phyloP scores from a whole-genome alignment of 2,329 filamentous ascomycete species.

The Penicillium sp. region DNA sequence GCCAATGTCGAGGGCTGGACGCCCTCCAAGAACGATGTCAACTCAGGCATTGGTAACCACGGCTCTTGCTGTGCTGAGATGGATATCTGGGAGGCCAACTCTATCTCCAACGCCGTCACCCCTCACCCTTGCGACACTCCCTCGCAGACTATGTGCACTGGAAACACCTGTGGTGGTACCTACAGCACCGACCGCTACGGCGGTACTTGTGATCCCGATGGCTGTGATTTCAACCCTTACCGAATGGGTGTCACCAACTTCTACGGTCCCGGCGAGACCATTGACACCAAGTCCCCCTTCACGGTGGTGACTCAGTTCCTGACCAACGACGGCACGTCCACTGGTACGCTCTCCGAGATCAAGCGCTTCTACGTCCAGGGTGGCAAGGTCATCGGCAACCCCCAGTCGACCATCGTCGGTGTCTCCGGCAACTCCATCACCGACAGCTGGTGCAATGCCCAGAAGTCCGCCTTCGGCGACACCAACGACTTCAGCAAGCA shows the following conservation, averaged over 20 bases:
- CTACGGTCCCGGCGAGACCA: slow-evolving; percentile 61
- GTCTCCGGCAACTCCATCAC: slow-evolving; percentile 59
- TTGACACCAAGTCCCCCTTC: slow-evolving; percentile 62
- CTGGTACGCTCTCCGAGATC: slow-evolving; percentile 61
- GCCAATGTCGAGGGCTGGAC: slow-evolving; percentile 57
- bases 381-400: slow-evolving; percentile 61
- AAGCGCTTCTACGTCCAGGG: slow-evolving; percentile 67
- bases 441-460: slow-evolving; percentile 57
- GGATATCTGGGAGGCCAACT: slow-evolving; percentile 73
- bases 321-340: slow-evolving; percentile 51
- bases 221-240: slow-evolving; percentile 71
- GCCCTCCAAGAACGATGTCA: slow-evolving; percentile 56
- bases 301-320: slow-evolving; percentile 71
- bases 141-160: slow-evolving; percentile 55
- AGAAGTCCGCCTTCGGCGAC: slow-evolving; percentile 61
- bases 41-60: slow-evolving; percentile 55
- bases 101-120: slow-evolving; percentile 64
- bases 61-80: slow-evolving; percentile 70
- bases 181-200: slow-evolving; percentile 58
- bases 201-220: slow-evolving; percentile 68
- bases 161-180: slow-evolving; percentile 56
- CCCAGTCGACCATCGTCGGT: slow-evolving; percentile 48
- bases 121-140: slow-evolving; percentile 63
- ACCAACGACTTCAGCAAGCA: slow-evolving; percentile 54
- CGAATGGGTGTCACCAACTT: slow-evolving; percentile 65